Base-by-base conservation (phyloP, 2,329 filamentous ascomycete species). In the Biscogniauxia mediterranea region DNA sequence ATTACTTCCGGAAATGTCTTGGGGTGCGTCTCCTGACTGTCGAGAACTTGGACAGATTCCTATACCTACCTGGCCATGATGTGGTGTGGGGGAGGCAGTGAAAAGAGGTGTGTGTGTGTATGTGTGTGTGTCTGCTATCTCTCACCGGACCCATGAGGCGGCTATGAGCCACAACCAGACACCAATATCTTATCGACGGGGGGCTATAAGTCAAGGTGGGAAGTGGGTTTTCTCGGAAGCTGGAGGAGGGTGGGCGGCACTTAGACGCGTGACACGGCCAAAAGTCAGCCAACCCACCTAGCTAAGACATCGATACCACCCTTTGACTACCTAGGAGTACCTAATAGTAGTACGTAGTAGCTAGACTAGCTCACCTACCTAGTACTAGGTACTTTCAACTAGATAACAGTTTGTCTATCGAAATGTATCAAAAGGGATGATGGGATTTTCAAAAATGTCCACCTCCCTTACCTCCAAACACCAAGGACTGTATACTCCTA, bases 271-370 rank as follows among this genome's bases (percentile, higher is more conserved):
- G 72, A 74, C 71, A 70, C 66, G 64, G 65, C 61, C 67, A 64
- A 68, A 32, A 69, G 70, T 73, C 71, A 73, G 68, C 68, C 69
- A 73, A 69, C 68, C 71, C 66, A 68, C 68, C 69, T 71, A 70
- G 70, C 55, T 70, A 69, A 73, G 72, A 73, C 72, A 73, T 61
- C 28, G 59, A 69, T 73, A 59, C 66, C 70, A 73, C 71, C 69
- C 68, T 62, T 66, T 60, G 56, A 9, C 28, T 32, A 13, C 28
- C 28, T 32, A 32, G 11, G 1, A 32, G 28, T 32, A 13, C 11
- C 28, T 32, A 63, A 59, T 54, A 42, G 54, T 50, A 57, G 57
- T 51, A 58, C 59, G 54, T 61, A 64, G 58, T 62, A 54, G 64
- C 23, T 9, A 32, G 28, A 32, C 7, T 32, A 32, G 28, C 28